Evolutionary conservation across 1,284 basidiomycete species (phyloP).

Genomic region (Apiotrichum siamense): DNA sequence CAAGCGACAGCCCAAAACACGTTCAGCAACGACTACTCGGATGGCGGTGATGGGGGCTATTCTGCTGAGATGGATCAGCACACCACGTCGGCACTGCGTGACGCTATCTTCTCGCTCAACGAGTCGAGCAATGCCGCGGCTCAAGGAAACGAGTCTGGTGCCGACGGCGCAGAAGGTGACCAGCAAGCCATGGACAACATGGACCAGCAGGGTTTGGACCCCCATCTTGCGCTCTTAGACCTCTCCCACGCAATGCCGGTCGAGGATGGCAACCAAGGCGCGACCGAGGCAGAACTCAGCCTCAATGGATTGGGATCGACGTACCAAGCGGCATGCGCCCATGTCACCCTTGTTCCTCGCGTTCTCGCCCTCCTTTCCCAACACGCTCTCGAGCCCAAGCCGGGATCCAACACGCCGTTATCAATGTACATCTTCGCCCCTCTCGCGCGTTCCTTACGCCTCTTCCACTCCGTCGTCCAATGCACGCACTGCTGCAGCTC

Average conservation of each 20-base stretch:
- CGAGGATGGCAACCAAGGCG: constrained; percentile 24
- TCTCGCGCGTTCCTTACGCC: constrained; percentile 36
- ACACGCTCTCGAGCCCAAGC: constrained; percentile 42
- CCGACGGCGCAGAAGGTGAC: constrained; percentile 24
- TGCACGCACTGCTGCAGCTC: constrained; percentile 37
- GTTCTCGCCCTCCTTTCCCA: constrained; percentile 36
- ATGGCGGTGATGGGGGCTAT: constrained; percentile 26
- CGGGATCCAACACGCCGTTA: constrained; percentile 40
- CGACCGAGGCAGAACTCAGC: constrained; percentile 21
- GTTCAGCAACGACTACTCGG: constrained; percentile 29
- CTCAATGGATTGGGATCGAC: constrained; percentile 16
- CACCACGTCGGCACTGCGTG: constrained; percentile 43
- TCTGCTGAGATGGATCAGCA: constrained; percentile 44
- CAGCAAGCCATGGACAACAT: constrained; percentile 21
- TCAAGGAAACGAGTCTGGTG: constrained; percentile 17
- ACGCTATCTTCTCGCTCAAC: constrained; percentile 46
- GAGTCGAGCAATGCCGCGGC: constrained; percentile 27
- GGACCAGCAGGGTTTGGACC: constrained; percentile 25
- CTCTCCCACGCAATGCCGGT: constrained; percentile 33
- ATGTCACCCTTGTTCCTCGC: constrained; percentile 38
- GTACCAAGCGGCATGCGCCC: constrained; percentile 28
- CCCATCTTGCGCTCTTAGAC: constrained; percentile 42
- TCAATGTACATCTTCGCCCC: constrained; percentile 39
- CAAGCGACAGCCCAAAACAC: constrained; percentile 11
- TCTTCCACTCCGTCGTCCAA: constrained; percentile 36